Conservation (phyloP, 768 basidiomycete species). For the Rhodotorula kratochvilovae region DNA sequence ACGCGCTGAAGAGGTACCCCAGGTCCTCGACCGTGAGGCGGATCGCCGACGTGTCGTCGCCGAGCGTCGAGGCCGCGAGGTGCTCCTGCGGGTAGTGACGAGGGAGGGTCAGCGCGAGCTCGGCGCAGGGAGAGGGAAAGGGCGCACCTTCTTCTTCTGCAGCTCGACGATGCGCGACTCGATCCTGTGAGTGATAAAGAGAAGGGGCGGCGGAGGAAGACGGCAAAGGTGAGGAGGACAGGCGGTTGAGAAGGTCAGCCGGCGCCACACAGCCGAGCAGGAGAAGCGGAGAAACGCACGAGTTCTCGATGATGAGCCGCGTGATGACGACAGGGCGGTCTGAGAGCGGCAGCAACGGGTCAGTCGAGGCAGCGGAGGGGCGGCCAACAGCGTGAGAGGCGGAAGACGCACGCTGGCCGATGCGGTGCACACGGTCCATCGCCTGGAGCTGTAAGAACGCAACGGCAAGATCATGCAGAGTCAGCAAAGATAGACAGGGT, state of each 20-base stretch:
- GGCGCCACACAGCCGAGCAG: too few species aligned
- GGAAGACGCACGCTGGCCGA: slow-evolving; percentile 33
- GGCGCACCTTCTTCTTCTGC: slow-evolving; percentile 65
- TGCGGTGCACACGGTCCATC: slow-evolving; percentile 39
- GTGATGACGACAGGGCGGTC: slow-evolving; percentile 84
- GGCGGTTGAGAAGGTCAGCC: background rate
- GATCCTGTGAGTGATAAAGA: slow-evolving; percentile 55
- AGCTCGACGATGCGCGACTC: slow-evolving; percentile 90
- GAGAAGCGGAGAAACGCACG: slow-evolving; percentile 42
- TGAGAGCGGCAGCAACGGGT: slow-evolving; percentile 49
- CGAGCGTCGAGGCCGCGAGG: slow-evolving; percentile 35
- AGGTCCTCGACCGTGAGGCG: slow-evolving; percentile 47
- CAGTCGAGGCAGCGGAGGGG: too few species aligned
- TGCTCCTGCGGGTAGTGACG: background rate
- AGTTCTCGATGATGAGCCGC: slow-evolving; percentile 87
- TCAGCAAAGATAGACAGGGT: too few species aligned
- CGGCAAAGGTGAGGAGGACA: background rate
- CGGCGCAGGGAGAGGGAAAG: too few species aligned
- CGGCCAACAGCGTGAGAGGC: background rate
- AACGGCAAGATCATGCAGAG: too few species aligned
- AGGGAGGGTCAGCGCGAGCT: background rate
- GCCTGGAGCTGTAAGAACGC: slow-evolving; percentile 28
- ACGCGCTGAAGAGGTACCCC: background rate
- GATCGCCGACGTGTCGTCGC: slow-evolving; percentile 63
- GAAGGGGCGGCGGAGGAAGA: too few species aligned